phyloP scores from a whole-genome alignment of 1,284 basidiomycete genomes.

The Papiliotrema nemorosa region DNA sequence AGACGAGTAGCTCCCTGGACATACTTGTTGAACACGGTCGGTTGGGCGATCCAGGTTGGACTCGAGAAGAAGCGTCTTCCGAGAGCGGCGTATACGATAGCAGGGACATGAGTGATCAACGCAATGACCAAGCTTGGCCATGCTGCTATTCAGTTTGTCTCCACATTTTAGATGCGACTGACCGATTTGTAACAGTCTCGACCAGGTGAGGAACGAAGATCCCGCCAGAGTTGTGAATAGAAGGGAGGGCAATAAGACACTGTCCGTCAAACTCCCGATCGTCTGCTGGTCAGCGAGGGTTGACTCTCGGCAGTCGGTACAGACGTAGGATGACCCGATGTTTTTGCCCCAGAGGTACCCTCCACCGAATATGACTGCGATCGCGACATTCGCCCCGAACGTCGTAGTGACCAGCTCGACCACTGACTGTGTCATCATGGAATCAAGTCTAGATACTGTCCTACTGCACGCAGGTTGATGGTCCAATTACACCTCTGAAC shows the following conservation, averaged over 20 bases:
- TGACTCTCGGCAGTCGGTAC: background rate
- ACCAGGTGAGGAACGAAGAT: constrained; percentile 23
- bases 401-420: constrained; percentile 36
- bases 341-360: constrained; percentile 24
- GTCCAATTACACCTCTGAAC: too few relatives aligned
- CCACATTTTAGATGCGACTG: constrained; percentile 3
- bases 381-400: constrained; percentile 38
- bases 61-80: constrained; percentile 19
- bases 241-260: constrained; percentile 32
- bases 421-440: constrained; percentile 31
- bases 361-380: constrained; percentile 31
- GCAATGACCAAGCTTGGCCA: constrained; percentile 40
- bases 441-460: too few relatives aligned
- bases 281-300: background rate
- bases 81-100: constrained; percentile 23
- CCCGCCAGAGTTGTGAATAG: constrained; percentile 35
- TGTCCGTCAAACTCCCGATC: constrained; percentile 11
- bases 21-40: constrained; percentile 41
- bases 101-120: constrained; percentile 30
- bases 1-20: constrained; percentile 1
- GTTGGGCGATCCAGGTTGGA: constrained; percentile 35
- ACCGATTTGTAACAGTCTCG: constrained; percentile 24
- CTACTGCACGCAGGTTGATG: too few relatives aligned
- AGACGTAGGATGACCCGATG: background rate
- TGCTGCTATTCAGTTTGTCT: constrained; percentile 13